phyloP scores from a whole-genome alignment of 2,329 filamentous ascomycete species.

The Colletotrichum cuscutae region DNA sequence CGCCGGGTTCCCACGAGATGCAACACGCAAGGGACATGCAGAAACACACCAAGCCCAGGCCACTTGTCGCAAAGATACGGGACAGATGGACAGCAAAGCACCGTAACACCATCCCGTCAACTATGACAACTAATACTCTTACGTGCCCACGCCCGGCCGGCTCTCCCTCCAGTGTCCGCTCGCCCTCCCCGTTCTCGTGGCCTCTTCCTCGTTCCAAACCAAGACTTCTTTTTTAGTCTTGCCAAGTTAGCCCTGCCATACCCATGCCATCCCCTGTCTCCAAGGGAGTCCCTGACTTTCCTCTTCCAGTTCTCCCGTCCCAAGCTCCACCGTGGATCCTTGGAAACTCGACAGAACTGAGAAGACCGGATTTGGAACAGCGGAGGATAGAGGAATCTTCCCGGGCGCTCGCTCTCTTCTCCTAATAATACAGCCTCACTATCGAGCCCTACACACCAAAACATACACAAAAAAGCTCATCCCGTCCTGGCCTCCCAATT shows the following conservation, averaged over 20 bases:
- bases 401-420: not conserved
- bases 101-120: not conserved
- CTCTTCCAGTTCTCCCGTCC: not conserved
- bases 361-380: not conserved
- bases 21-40: not conserved
- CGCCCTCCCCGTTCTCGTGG: not conserved
- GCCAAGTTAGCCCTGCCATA: not conserved
- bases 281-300: not conserved
- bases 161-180: not conserved
- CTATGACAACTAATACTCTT: not conserved
- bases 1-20: not conserved
- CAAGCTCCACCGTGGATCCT: not conserved
- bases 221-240: no score
- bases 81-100: not conserved
- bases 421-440: constrained; percentile 17
- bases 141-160: not conserved
- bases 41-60: not conserved
- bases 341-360: not conserved
- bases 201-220: not conserved
- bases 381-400: not conserved
- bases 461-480: not conserved
- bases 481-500: not conserved
- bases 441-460: constrained; percentile 4
- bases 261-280: not conserved
- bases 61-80: not conserved